Evolutionary conservation across 2,329 filamentous ascomycete genomes (phyloP).

Genomic region (Nannizziopsis barbatae): DNA sequence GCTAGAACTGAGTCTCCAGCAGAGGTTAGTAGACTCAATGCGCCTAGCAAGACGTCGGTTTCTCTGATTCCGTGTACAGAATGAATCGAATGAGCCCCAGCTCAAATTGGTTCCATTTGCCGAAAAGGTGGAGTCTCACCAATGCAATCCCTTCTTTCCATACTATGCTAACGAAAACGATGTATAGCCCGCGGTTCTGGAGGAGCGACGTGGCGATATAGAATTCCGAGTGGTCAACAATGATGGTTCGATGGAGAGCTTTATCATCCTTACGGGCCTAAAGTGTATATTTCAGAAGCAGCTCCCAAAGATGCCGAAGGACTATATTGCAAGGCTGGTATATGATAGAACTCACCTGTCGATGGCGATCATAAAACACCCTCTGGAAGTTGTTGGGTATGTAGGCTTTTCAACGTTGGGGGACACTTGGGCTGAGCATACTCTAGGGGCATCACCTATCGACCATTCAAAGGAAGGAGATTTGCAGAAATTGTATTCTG

Average conservation of each 20-base stretch:
- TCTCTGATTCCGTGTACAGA: constrained; percentile 36
- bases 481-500: constrained; percentile 99
- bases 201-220: constrained; percentile 88
- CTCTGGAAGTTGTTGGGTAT: constrained; percentile 72
- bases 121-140: constrained; percentile 57
- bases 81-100: constrained; percentile 38
- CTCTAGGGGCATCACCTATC: constrained; percentile 80
- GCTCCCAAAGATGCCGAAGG: constrained; percentile 97
- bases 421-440: constrained; percentile 13
- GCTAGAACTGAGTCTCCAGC: constrained; percentile 39
- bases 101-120: constrained; percentile 68
- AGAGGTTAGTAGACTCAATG: constrained; percentile 23
- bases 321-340: constrained; percentile 93
- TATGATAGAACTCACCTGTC: constrained; percentile 95
- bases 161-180: constrained; percentile 14
- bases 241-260: constrained; percentile 73
- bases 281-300: constrained; percentile 99
- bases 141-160: background rate
- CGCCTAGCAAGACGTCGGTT: constrained; percentile 27
- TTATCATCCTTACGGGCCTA: constrained; percentile 86
- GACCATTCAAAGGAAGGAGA: constrained; percentile 78
- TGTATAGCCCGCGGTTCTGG: constrained; percentile 66
- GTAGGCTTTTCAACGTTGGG: constrained; percentile 16
- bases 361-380: constrained; percentile 95
- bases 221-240: constrained; percentile 98